Percentiles rank a stretch among this genome's conserved stretches.
These are phyloP conservation scores for Zymoseptoria ardabiliae DNA, from an alignment of 2,329 filamentous ascomycete species.

Conservation along the genomic window DNA sequence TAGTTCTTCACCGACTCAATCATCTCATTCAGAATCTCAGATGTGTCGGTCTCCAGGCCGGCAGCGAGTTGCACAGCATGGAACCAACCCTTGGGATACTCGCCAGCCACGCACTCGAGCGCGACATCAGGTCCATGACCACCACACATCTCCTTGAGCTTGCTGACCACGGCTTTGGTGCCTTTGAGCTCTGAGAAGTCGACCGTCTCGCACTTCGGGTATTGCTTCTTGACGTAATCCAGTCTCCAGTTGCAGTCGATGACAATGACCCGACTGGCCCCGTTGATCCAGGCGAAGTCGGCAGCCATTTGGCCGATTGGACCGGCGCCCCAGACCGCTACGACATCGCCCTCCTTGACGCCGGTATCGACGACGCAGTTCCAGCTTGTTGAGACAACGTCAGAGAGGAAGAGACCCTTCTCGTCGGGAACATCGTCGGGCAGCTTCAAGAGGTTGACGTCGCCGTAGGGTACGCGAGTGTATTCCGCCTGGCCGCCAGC, in stretches of 20 bases:
- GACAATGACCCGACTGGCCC: constrained; percentile 68
- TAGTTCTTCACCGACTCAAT: constrained; percentile 64
- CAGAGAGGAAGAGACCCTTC: constrained; percentile 72
- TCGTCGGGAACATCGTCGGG: constrained; percentile 77
- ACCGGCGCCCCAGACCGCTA: constrained; percentile 81
- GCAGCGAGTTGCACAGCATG: constrained; percentile 53
- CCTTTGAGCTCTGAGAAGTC: constrained; percentile 60
- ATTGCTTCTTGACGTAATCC: constrained; percentile 57
- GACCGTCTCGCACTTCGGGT: constrained; percentile 59
- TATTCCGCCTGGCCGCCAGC: constrained; percentile 85
- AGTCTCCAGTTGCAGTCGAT: constrained; percentile 69
- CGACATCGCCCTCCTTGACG: constrained; percentile 67
- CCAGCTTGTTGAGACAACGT: constrained; percentile 73
- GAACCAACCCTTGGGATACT: constrained; percentile 56
- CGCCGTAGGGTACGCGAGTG: constrained; percentile 70
- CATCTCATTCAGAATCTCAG: constrained; percentile 74
- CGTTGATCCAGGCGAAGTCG: constrained; percentile 59
- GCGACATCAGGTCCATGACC: constrained; percentile 64
- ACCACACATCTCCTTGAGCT: constrained; percentile 65
- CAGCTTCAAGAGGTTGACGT: constrained; percentile 73
- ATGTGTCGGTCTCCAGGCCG: constrained; percentile 77
- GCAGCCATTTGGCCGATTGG: constrained; percentile 77
- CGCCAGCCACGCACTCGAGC: constrained; percentile 60
- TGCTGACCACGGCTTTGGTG: constrained; percentile 57
- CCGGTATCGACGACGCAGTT: constrained; percentile 77